Conservation (phyloP, 2,329 filamentous ascomycete genomes). For the Colletotrichum sp. region DNA sequence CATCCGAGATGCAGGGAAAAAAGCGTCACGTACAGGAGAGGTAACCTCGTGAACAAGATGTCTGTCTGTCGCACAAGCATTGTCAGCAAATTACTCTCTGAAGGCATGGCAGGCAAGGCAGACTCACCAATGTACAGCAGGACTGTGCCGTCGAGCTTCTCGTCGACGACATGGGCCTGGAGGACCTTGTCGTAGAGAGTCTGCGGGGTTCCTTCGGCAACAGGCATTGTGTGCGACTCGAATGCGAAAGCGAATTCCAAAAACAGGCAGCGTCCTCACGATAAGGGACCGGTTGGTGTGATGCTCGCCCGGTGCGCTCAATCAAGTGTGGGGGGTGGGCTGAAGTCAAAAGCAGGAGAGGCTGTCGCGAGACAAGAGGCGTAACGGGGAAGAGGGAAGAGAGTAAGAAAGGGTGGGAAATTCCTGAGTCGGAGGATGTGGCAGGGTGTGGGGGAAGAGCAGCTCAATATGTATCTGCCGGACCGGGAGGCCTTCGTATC, state of each 20-base stretch:
- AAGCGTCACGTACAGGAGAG: slow-evolving; percentile 68
- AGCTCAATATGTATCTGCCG: slow-evolving; percentile 20
- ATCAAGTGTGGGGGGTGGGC: neutral
- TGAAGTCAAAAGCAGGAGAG: neutral
- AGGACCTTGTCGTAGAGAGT: slow-evolving; percentile 99
- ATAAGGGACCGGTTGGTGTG: neutral
- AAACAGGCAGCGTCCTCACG: neutral
- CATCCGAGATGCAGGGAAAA: neutral
- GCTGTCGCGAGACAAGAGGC: neutral
- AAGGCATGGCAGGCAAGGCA: neutral
- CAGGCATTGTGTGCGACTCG: slow-evolving; percentile 68
- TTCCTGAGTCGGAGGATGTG: slow-evolving; percentile 5
- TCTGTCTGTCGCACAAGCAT: slow-evolving; percentile 62
- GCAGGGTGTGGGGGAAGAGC: slow-evolving; percentile 18
- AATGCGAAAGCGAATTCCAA: neutral
- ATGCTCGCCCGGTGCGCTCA: neutral
- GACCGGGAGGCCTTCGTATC: slow-evolving; percentile 19
- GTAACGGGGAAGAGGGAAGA: neutral
- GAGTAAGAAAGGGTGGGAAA: slow-evolving; percentile 7
- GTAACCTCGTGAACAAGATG: slow-evolving; percentile 99
- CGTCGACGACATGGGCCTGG: slow-evolving; percentile 90
- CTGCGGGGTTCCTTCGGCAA: slow-evolving; percentile 71
- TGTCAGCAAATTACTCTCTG: neutral
- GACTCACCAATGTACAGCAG: slow-evolving; percentile 87
- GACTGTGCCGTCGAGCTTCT: slow-evolving; percentile 91